These are phyloP conservation scores for Skeletonema potamos DNA, from an alignment of 108 stramenopile species.

Conservation along the genomic window DNA sequence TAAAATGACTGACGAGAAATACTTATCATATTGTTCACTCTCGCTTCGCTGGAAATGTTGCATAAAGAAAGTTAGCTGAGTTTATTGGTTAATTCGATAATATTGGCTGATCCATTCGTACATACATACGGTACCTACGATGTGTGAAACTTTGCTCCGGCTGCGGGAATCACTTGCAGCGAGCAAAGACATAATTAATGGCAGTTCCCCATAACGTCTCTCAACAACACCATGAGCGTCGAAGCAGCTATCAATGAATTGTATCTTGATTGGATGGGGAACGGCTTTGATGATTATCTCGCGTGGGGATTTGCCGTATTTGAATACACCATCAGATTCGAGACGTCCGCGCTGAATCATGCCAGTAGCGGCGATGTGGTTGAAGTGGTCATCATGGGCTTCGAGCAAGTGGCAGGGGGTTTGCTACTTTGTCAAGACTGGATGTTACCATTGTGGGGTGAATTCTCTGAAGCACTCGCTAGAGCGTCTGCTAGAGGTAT, in stretches of 20 bases:
- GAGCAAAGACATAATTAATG: no score
- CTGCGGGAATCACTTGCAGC: no score
- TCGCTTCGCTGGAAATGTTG: no score
- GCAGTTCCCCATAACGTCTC: no score
- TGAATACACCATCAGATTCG: not conserved
- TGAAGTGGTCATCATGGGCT: not conserved
- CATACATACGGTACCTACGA: no score
- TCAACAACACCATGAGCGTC: not conserved
- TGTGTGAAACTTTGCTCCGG: no score
- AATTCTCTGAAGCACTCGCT: not conserved
- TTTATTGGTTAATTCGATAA: no score
- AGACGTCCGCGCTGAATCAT: not conserved
- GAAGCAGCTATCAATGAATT: not conserved
- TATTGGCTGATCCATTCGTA: no score
- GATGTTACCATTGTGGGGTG: not conserved
- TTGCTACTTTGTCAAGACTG: not conserved
- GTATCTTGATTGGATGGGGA: not conserved
- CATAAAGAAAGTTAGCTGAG: no score
- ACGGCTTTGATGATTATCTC: not conserved
- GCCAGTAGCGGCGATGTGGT: not conserved
- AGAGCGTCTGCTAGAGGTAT: not conserved
- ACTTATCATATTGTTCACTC: no score
- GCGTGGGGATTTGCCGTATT: not conserved
- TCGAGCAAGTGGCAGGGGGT: not conserved
- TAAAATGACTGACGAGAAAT: no score